These are phyloP conservation scores for Mycosphaerella sp. DNA, from an alignment of 2,329 filamentous ascomycete species.

Conservation along the genomic window DNA sequence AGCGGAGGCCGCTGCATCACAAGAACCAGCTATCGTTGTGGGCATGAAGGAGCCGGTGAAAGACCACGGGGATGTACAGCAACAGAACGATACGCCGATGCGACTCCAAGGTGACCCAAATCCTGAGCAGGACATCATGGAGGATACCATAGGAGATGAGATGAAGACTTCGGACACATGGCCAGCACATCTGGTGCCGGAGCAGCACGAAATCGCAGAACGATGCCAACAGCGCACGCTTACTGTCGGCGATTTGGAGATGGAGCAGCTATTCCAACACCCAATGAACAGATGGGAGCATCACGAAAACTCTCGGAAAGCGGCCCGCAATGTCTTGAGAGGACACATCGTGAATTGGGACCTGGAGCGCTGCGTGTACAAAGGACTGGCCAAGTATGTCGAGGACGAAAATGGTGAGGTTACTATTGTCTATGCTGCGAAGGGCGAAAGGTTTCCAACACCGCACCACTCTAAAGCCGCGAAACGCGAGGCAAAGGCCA, in stretches of 20 bases:
- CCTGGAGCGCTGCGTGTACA: conserved; percentile 7
- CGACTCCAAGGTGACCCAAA: not conserved
- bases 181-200: not conserved
- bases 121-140: not conserved
- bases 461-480: conserved; percentile 2
- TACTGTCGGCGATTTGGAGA: conserved; percentile 1
- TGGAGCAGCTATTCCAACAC: not conserved
- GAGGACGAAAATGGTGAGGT: conserved; percentile 1
- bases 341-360: conserved; percentile 6
- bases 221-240: conserved; percentile 1
- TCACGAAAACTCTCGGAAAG: conserved; percentile 1
- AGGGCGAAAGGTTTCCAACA: conserved; percentile 10
- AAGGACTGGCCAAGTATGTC: conserved; percentile 10
- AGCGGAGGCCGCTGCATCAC: not conserved
- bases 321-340: conserved; percentile 9
- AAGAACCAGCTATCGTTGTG: not conserved
- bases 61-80: not conserved
- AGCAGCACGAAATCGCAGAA: not conserved
- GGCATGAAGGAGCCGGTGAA: not conserved
- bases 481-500: conserved; percentile 3
- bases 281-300: not conserved
- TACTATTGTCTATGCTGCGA: conserved; percentile 4
- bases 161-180: not conserved
- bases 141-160: not conserved
- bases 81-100: not conserved